Conservation (phyloP, 139 green algal species). For the Haematococcus lacustris region DNA sequence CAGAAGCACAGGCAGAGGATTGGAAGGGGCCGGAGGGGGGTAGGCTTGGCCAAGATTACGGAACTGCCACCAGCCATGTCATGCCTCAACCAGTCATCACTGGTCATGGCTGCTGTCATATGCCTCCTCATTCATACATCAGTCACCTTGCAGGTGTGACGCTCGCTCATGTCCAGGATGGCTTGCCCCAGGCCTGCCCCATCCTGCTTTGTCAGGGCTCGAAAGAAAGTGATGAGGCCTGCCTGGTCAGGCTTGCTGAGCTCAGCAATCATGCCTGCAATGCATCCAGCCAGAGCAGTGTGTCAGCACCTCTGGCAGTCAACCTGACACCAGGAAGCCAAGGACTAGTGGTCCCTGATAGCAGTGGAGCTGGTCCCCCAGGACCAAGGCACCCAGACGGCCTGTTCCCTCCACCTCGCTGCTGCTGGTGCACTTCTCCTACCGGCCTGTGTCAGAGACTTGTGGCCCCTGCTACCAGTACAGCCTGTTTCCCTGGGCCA, state of each 20-base stretch:
- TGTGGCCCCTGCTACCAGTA: no score
- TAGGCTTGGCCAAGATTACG: background rate
- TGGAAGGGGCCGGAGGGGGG: background rate
- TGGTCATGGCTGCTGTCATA: conserved; percentile 47
- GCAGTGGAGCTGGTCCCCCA: no score
- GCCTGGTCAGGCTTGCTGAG: conserved; percentile 48
- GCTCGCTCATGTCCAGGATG: conserved; percentile 53
- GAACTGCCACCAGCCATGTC: no score
- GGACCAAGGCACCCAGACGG: no score
- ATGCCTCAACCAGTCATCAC: no score
- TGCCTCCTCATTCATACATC: conserved; percentile 69
- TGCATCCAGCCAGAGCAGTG: conserved; percentile 56
- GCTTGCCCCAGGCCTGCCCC: conserved; percentile 37
- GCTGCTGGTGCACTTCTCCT: no score
- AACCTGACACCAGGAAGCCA: no score
- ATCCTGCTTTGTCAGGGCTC: conserved; percentile 50
- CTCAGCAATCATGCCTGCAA: conserved; percentile 65
- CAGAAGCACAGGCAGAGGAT: background rate
- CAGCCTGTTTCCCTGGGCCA: no score
- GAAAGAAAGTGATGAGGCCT: conserved; percentile 62
- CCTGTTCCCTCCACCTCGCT: no score
- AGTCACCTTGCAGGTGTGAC: conserved; percentile 43
- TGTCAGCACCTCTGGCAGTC: no score
- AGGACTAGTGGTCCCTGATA: no score
- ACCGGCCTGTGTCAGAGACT: no score